These are phyloP conservation scores for Ascochyta clinopodiicola DNA, from an alignment of 2,329 filamentous ascomycete species.

Conservation along the genomic window DNA sequence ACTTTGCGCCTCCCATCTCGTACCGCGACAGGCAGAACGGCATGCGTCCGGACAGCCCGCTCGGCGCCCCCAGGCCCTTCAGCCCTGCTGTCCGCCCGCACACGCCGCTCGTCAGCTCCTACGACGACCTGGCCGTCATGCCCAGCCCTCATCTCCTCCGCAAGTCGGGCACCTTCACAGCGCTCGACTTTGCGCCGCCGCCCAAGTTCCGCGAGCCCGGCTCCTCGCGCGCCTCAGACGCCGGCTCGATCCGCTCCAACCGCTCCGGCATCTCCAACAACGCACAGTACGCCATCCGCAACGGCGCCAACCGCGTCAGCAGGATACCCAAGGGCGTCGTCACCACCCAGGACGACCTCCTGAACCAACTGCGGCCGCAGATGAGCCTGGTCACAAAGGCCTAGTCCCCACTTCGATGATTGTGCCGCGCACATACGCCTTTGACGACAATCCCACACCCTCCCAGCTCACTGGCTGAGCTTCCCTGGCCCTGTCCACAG, in stretches of 20 bases:
- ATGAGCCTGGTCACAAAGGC: slow-evolving; percentile 57
- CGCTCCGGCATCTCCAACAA: slow-evolving; percentile 75
- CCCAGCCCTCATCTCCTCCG: slow-evolving; percentile 84
- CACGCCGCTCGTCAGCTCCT: slow-evolving; percentile 81
- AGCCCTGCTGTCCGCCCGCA: slow-evolving; percentile 74
- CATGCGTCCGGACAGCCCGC: slow-evolving; percentile 64
- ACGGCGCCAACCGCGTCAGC: slow-evolving; percentile 85
- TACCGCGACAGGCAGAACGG: slow-evolving; percentile 72
- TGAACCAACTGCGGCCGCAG: slow-evolving; percentile 62
- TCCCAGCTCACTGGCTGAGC: slow-evolving; percentile 44
- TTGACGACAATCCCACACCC: slow-evolving; percentile 31
- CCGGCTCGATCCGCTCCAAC: slow-evolving; percentile 68
- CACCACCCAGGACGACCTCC: slow-evolving; percentile 74
- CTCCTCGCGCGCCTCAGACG: slow-evolving; percentile 50
- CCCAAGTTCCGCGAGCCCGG: slow-evolving; percentile 67
- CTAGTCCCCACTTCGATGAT: slow-evolving; percentile 23
- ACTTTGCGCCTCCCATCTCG: slow-evolving; percentile 80
- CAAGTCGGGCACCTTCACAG: slow-evolving; percentile 80
- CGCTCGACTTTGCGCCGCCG: slow-evolving; percentile 80
- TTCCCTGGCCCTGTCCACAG: slow-evolving; percentile 30
- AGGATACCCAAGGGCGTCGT: slow-evolving; percentile 82
- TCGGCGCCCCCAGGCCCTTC: slow-evolving; percentile 69
- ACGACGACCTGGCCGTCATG: slow-evolving; percentile 83
- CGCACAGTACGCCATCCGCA: slow-evolving; percentile 75
- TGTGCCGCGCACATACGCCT: slow-evolving; percentile 16